Base-by-base conservation (phyloP, 2,329 filamentous ascomycete genomes). In the Alternaria gaisen region DNA sequence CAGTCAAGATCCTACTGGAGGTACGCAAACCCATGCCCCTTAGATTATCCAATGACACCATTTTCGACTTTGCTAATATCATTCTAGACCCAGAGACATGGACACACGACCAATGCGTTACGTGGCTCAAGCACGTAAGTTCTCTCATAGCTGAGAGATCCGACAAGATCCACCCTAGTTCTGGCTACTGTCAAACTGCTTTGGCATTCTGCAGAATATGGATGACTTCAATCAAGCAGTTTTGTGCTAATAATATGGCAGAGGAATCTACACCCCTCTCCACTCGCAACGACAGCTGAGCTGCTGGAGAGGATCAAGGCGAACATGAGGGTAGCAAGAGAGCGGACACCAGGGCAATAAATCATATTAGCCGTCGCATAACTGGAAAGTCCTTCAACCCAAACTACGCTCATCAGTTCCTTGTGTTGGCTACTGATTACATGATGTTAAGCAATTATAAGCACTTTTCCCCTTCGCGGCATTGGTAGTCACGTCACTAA, bases 61-160 rank as follows among this genome's bases (percentile, higher is more conserved):
- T 52, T 18, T 10, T 5, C 12, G 12, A 43, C n/a, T 34, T 43
- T 34, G 20, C 10, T 60, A 4, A 40, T 10, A 40, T 18, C 10
- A 8, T 20, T 42, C 52, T 59, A 89, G 88, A 90, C 64, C 88
- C 89, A 3, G 83, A 86, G 42, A 82, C 79, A 10, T 98, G 94
- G 94, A 93, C 92, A 0, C 83, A 85, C 58, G 90, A 93, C 48
- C 92, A 98, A 73, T 83, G 97, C 79, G 85, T 88, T 63, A 84
- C 89, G 72, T 98, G 94, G 93, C 82, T 98, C 52, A 87, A 88
- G 46, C 87, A 86, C 71, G 94, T 97, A 85, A 80, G 90, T 83
- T 34, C 6, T 58, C n/a, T 18, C 8, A n/a, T 32, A 7, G 9
- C 32, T 16, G 5, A 3, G 12, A 16, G 11, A 48, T 40, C 14